Percentiles rank a stretch among this genome's conserved stretches.
Evolutionary conservation across 2,329 filamentous ascomycete species (phyloP).

Genomic region (Botrytis elliptica): DNA sequence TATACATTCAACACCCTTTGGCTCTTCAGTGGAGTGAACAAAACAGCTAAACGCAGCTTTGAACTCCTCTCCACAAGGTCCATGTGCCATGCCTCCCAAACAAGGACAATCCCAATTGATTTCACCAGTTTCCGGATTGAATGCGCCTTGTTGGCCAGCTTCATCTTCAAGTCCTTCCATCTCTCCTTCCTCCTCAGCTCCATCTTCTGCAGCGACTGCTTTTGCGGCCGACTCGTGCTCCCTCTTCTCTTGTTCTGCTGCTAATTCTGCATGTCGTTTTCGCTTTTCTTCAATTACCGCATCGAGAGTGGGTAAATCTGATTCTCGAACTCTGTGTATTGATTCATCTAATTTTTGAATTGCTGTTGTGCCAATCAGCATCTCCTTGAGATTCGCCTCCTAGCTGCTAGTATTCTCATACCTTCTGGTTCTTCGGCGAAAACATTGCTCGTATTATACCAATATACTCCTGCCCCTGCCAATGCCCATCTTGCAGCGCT

Average conservation of each 20-base stretch:
- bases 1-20: slow-evolving; percentile 97
- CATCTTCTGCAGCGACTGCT: slow-evolving; percentile 28
- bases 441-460: slow-evolving; percentile 84
- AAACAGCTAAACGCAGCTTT: slow-evolving; percentile 97
- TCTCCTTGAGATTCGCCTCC: background rate
- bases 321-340: slow-evolving; percentile 43
- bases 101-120: slow-evolving; percentile 99
- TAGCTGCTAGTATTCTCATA: slow-evolving; percentile 47
- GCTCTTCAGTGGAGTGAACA: slow-evolving; percentile 90
- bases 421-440: slow-evolving; percentile 81
- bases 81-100: slow-evolving; percentile 93
- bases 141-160: slow-evolving; percentile 83
- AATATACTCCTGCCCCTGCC: slow-evolving; percentile 78
- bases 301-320: slow-evolving; percentile 63
- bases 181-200: slow-evolving; percentile 32
- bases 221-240: slow-evolving; percentile 27
- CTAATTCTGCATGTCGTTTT: slow-evolving; percentile 35
- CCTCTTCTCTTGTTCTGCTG: slow-evolving; percentile 33
- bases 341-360: slow-evolving; percentile 41
- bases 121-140: slow-evolving; percentile 97
- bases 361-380: slow-evolving; percentile 33
- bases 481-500: slow-evolving; percentile 70
- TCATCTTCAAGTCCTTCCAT: slow-evolving; percentile 71
- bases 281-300: slow-evolving; percentile 65
- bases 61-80: slow-evolving; percentile 94